Evolutionary conservation across 2,329 filamentous ascomycete genomes (phyloP).

Genomic region (Sclerotiophoma versabilis): DNA sequence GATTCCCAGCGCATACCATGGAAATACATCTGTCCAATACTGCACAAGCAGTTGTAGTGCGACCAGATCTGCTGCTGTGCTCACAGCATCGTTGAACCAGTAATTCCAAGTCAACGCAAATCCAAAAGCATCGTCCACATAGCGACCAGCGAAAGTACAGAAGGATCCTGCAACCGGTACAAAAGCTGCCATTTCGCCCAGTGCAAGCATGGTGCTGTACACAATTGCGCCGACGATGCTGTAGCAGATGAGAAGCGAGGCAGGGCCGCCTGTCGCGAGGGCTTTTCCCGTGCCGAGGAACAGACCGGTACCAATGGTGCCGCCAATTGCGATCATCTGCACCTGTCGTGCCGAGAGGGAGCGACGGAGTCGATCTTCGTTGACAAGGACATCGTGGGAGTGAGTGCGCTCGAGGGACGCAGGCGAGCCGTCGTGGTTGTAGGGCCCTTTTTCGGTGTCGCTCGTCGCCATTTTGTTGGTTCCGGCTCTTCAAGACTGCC

Average conservation of each 20-base stretch:
- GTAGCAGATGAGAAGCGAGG: conserved; percentile 47
- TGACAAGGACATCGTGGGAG: conserved; percentile 21
- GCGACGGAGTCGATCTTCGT: conserved; percentile 35
- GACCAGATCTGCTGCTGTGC: conserved; percentile 45
- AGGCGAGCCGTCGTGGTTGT: conserved; percentile 20
- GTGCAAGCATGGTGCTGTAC: conserved; percentile 45
- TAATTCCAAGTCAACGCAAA: conserved; percentile 44
- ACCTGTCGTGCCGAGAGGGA: conserved; percentile 57
- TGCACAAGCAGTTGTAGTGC: conserved; percentile 44
- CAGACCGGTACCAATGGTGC: conserved; percentile 67
- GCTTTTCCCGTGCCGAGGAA: conserved; percentile 66
- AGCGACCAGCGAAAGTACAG: conserved; percentile 46
- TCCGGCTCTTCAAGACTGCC: background rate
- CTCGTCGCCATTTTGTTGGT: conserved; percentile 12
- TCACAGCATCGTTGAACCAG: conserved; percentile 42
- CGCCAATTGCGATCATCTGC: conserved; percentile 68
- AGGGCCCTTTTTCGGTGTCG: conserved; percentile 27
- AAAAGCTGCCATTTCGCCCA: conserved; percentile 50
- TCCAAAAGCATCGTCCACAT: conserved; percentile 68
- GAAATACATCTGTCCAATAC: conserved; percentile 48
- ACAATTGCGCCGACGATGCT: conserved; percentile 43
- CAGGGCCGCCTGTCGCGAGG: conserved; percentile 55
- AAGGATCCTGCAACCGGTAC: conserved; percentile 46
- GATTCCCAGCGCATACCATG: conserved; percentile 40
- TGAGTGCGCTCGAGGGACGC: conserved; percentile 17